phyloP scores from a whole-genome alignment of 306 rosid species.

The Quercus cerris region DNA sequence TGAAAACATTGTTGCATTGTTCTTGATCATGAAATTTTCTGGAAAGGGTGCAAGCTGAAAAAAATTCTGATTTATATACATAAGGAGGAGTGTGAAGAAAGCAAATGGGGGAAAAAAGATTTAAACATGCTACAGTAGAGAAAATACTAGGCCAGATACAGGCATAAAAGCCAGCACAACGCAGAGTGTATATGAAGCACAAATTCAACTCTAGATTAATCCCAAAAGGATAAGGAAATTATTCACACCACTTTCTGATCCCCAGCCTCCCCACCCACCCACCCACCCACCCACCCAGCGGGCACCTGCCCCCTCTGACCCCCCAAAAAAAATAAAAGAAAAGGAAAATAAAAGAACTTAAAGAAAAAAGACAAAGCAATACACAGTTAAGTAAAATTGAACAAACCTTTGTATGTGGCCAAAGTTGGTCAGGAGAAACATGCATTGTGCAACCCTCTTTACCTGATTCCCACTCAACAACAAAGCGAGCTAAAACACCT shows the following conservation, averaged over 20 bases:
- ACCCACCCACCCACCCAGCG: no score
- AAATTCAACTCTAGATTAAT: neutral
- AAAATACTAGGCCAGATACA: neutral
- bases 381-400: constrained; percentile 5
- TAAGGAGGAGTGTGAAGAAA: neutral
- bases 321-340: constrained; percentile 3
- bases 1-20: neutral
- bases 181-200: neutral
- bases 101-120: neutral
- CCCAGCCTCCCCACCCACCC: no score
- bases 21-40: neutral
- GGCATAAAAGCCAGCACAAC: neutral
- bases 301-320: neutral
- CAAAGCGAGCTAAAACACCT: constrained; percentile 91
- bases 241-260: constrained; percentile 2
- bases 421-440: constrained; percentile 95
- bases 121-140: neutral
- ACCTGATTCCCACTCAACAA: constrained; percentile 97
- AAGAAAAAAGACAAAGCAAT: constrained; percentile 11
- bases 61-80: neutral
- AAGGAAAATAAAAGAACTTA: no score
- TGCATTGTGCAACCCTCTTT: constrained; percentile 99
- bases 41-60: neutral
- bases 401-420: constrained; percentile 99
- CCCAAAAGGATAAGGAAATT: neutral